Base-by-base conservation (phyloP, 2,329 filamentous ascomycete species). In the Exophiala sideris region DNA sequence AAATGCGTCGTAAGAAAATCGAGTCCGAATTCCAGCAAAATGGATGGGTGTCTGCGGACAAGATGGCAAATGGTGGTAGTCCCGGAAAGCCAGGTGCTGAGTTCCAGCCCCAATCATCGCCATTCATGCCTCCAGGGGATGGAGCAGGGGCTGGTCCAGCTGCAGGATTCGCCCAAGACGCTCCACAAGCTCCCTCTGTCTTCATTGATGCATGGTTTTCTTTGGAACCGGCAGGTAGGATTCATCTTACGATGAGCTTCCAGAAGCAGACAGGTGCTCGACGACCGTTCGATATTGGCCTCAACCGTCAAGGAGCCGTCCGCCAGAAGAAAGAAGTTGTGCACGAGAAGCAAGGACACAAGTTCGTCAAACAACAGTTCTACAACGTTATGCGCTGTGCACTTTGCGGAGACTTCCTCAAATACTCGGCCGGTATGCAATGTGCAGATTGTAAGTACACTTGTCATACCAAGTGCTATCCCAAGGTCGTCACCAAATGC, bases 351-450 rank as follows among this genome's bases (percentile, higher is more conserved):
- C 96, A 96, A 70, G 94, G 94, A 45, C 94, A 99, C 85, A 99
- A 97, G 75, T 99, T 99, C 68, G 87, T 97, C 52, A 89, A 94
- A 67, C 91, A 96, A 71, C 94, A 96, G 71, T 99, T 99, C 73
- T 99, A 97, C 85, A 99, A 97, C 80, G 96, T 99, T 68, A 99
- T 99, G 94, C 92, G 94, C 59, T 99, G 94, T 73, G 94, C 94
- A 11, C 84, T 97, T 34, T 99, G 94, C 70, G 94, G 91, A 56
- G 94, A 99, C 64, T 97, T 99, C 68, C 86, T 99, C 74, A 99
- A 97, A 70, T 97, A 97, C 70, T 95, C 92, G 45, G 89, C 94
- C 18, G 94, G 94, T 58, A 99, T 99, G 92, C 94, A 99, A 75
- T 99, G 94, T 73, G 89, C 95, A 62, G 94, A 99, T 74, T 99